These are phyloP conservation scores for Euphorbia corollata DNA, from an alignment of 441 rosid genomes.

Conservation along the genomic window DNA sequence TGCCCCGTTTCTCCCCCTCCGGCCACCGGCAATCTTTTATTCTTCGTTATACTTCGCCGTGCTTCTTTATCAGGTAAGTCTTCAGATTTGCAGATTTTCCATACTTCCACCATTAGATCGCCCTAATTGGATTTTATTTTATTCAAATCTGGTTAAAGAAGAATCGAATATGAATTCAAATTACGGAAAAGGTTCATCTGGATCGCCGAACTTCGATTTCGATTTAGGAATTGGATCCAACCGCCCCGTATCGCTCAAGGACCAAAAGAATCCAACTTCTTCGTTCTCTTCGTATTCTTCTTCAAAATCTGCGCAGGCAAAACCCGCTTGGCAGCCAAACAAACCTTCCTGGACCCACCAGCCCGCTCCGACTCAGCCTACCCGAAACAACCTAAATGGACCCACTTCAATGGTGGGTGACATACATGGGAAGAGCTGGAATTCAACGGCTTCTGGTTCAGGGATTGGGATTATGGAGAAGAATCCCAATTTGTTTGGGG, in stretches of 20 bases:
- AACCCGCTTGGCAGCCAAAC: constrained; percentile 62
- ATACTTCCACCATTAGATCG: constrained; percentile 1
- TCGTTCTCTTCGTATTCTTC: constrained; percentile 36
- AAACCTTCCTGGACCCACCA: constrained; percentile 86
- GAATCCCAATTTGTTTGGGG: constrained; percentile 72
- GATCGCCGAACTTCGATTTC: constrained; percentile 53
- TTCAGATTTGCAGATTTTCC: constrained; percentile 13
- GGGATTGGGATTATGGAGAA: constrained; percentile 62
- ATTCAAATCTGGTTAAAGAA: neutral
- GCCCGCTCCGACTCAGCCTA: constrained; percentile 46
- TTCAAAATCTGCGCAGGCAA: constrained; percentile 46
- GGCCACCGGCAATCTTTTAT: neutral
- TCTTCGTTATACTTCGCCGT: neutral
- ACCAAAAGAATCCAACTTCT: constrained; percentile 47
- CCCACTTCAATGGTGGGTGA: constrained; percentile 83
- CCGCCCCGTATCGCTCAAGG: constrained; percentile 51
- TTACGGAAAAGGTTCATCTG: constrained; percentile 50
- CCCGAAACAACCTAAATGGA: constrained; percentile 36
- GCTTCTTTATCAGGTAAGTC: constrained; percentile 23
- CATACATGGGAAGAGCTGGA: constrained; percentile 83
- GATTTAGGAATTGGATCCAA: constrained; percentile 74
- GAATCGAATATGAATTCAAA: constrained; percentile 44
- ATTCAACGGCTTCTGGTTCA: constrained; percentile 38
- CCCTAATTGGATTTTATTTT: neutral
- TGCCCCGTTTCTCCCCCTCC: neutral